phyloP scores from a whole-genome alignment of 1,139 yeast genomes.

The Maudiozyma humilis region DNA sequence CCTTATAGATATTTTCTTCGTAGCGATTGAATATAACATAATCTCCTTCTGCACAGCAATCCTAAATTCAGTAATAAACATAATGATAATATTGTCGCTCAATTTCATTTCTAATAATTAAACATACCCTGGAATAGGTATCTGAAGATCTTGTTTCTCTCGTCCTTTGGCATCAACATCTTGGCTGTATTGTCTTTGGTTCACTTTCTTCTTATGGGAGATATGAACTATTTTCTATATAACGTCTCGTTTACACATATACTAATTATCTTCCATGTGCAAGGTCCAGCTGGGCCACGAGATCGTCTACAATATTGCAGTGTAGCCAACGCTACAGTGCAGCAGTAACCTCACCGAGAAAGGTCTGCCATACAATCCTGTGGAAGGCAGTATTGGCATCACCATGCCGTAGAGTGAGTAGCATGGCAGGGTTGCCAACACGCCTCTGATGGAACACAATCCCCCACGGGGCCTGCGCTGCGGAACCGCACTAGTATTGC shows the following conservation, averaged over 20 bases:
- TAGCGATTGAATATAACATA: too few species aligned
- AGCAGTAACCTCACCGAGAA: background rate
- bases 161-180: constrained; percentile 99
- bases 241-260: background rate
- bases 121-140: constrained; percentile 96
- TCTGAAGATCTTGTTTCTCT: constrained; percentile 98
- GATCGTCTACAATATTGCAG: too few species aligned
- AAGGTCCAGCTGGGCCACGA: background rate
- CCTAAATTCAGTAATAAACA: background rate
- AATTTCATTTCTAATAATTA: background rate
- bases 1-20: too few species aligned
- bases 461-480: too few species aligned
- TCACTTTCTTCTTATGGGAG: background rate
- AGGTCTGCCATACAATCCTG: background rate
- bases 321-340: background rate
- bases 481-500: too few species aligned
- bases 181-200: constrained; percentile 33
- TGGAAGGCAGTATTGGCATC: too few species aligned
- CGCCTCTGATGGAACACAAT: too few species aligned
- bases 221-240: too few species aligned
- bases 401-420: too few species aligned
- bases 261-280: background rate
- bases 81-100: background rate
- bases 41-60: too few species aligned
- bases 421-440: too few species aligned